phyloP scores from a whole-genome alignment of 495 filamentous ascomycete genomes.

The Usnea hakonensis region DNA sequence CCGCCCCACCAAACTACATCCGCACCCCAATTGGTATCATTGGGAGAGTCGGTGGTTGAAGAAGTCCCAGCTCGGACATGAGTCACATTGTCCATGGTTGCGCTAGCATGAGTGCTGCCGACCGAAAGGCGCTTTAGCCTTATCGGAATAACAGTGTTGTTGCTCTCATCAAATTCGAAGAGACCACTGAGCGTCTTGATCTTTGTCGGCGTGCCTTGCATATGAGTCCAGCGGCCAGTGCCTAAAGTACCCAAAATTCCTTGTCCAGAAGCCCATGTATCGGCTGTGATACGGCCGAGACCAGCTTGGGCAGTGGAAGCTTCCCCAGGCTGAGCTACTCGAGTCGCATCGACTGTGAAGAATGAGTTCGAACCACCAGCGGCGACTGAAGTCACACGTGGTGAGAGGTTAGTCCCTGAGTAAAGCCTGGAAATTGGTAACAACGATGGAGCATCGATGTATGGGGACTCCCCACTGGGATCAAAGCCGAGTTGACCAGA shows the following conservation, averaged over 20 bases:
- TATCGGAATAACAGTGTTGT: conserved; percentile 63
- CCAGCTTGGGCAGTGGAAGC: conserved; percentile 34
- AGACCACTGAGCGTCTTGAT: conserved; percentile 76
- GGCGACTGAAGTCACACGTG: conserved; percentile 62
- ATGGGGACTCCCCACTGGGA: conserved; percentile 49
- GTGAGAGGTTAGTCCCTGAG: conserved; percentile 46
- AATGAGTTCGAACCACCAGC: conserved; percentile 83
- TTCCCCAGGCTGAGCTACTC: conserved; percentile 41
- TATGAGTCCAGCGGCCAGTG: conserved; percentile 83
- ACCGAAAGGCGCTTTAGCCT: conserved; percentile 61
- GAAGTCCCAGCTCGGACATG: conserved; percentile 45
- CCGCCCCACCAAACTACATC: conserved; percentile 91
- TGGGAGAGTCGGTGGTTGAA: conserved; percentile 39
- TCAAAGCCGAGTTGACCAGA: conserved; percentile 79
- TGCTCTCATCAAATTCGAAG: conserved; percentile 74
- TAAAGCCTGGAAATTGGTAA: conserved; percentile 67
- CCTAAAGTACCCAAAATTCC: conserved; percentile 79
- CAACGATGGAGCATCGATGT: conserved; percentile 59
- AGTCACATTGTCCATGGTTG: conserved; percentile 72
- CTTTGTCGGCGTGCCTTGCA: conserved; percentile 69
- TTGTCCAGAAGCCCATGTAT: conserved; percentile 78
- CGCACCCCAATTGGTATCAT: conserved; percentile 72
- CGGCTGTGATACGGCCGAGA: conserved; percentile 52
- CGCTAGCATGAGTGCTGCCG: conserved; percentile 71
- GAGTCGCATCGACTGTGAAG: conserved; percentile 73